A percentile compares a stretch with the other conserved stretches of the same genome.
Conservation (phyloP, 331 rosid species). For the Pyrus hybrid region DNA sequence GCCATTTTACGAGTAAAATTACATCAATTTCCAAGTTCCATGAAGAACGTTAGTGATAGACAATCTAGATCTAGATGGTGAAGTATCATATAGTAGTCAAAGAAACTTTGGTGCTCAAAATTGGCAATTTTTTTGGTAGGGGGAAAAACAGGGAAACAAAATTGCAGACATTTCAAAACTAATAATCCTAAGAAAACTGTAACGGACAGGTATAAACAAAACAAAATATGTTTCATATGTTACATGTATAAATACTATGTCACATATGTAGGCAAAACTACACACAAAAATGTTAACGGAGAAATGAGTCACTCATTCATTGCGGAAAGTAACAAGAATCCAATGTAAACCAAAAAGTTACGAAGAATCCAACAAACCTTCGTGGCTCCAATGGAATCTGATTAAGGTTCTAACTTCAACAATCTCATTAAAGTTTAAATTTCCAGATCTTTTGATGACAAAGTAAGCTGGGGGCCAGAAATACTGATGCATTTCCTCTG, state of each 20-base stretch:
- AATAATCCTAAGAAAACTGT: neutral
- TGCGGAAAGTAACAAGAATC: neutral
- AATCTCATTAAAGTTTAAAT: neutral
- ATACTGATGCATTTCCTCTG: neutral
- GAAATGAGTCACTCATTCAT: neutral
- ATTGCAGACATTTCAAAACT: neutral
- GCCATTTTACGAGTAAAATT: neutral
- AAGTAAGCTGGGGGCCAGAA: neutral
- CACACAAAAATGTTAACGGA: neutral
- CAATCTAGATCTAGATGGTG: neutral
- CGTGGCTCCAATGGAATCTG: neutral
- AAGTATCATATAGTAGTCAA: neutral
- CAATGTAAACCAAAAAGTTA: neutral
- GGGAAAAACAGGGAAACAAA: neutral
- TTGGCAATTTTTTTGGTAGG: neutral
- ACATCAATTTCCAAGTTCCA: neutral
- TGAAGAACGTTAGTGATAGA: neutral
- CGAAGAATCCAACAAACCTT: neutral
- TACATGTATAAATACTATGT: no score
- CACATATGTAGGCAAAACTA: neutral
- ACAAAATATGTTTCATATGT: neutral
- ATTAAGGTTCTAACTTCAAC: neutral
- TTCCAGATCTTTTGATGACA: neutral
- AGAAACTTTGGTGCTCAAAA: neutral
- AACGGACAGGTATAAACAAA: neutral